A percentile compares a stretch with the other conserved stretches of the same genome.
Evolutionary conservation across 2,329 filamentous ascomycete genomes (phyloP).

Genomic region (Fusarium chaquense): DNA sequence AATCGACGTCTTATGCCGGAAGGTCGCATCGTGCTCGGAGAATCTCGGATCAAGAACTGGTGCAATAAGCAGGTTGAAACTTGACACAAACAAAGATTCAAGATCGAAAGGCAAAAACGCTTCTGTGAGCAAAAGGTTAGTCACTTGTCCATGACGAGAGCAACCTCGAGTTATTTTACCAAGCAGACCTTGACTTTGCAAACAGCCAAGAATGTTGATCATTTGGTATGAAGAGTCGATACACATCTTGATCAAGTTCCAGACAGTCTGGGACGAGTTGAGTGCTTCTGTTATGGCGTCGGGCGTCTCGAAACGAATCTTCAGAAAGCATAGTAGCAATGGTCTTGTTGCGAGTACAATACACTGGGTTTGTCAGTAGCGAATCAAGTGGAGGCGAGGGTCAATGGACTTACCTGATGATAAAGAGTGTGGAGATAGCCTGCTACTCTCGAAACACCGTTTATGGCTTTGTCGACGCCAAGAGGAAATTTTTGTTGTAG

Average conservation of each 20-base stretch:
- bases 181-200: constrained; percentile 60
- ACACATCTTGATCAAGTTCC: constrained; percentile 52
- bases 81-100: constrained; percentile 59
- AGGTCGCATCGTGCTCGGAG: constrained; percentile 52
- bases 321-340: constrained; percentile 50
- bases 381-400: fast-evolving
- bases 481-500: constrained; percentile 49
- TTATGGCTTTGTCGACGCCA: constrained; percentile 45
- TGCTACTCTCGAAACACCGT: constrained; percentile 51
- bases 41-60: constrained; percentile 53
- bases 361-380: constrained; percentile 36
- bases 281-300: constrained; percentile 49
- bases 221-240: constrained; percentile 52
- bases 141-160: not conserved
- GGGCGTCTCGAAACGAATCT: constrained; percentile 48
- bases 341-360: constrained; percentile 52
- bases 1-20: constrained; percentile 56
- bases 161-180: constrained; percentile 51
- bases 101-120: constrained; percentile 63
- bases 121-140: constrained; percentile 49
- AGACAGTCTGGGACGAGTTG: constrained; percentile 53
- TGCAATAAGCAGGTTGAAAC: constrained; percentile 56
- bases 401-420: constrained; percentile 44
- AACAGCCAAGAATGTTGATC: constrained; percentile 56
- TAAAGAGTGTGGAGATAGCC: constrained; percentile 52